These are phyloP conservation scores for Ophiocordyceps australis DNA, from an alignment of 2,329 filamentous ascomycete species.

Conservation along the genomic window DNA sequence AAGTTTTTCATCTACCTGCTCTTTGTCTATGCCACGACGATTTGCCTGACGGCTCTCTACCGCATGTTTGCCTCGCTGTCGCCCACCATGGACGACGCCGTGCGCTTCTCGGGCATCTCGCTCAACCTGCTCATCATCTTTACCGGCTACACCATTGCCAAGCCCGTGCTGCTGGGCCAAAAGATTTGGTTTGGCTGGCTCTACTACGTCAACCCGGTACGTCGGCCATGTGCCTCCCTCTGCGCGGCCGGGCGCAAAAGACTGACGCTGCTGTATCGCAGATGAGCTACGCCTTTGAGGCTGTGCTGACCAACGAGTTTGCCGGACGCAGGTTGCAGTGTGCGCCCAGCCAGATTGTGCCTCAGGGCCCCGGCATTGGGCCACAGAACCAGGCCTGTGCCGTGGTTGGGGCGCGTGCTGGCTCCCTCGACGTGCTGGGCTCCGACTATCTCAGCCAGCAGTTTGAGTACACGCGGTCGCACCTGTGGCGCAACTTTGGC, in stretches of 20 bases:
- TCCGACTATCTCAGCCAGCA: constrained; percentile 47
- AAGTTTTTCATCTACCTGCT: constrained; percentile 50
- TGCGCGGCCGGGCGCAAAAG: too few relatives aligned
- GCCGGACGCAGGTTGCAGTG: constrained; percentile 50
- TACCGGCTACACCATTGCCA: constrained; percentile 43
- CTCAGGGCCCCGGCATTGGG: constrained; percentile 49
- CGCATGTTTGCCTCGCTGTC: constrained; percentile 38
- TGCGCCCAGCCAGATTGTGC: constrained; percentile 47
- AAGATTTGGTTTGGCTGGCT: constrained; percentile 70
- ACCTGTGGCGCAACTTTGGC: constrained; percentile 72
- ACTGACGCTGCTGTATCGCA: too few relatives aligned
- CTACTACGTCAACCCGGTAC: constrained; percentile 58
- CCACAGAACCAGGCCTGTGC: constrained; percentile 69
- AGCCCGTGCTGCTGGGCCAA: constrained; percentile 36
- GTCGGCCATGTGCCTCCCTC: constrained; percentile 56
- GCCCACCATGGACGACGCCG: constrained; percentile 42
- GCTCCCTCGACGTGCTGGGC: constrained; percentile 45
- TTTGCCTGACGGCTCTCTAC: constrained; percentile 37
- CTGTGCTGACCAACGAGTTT: constrained; percentile 92
- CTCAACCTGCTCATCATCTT: constrained; percentile 47
- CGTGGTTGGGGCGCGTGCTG: constrained; percentile 50
- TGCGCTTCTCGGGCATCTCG: constrained; percentile 34
- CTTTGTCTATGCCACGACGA: constrained; percentile 36
- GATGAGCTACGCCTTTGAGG: too few relatives aligned
- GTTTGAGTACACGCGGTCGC: constrained; percentile 46